Percentiles rank a stretch among this genome's conserved stretches.
Evolutionary conservation across 805 yeast species (phyloP).

Genomic region (Kodamaea leandrae): DNA sequence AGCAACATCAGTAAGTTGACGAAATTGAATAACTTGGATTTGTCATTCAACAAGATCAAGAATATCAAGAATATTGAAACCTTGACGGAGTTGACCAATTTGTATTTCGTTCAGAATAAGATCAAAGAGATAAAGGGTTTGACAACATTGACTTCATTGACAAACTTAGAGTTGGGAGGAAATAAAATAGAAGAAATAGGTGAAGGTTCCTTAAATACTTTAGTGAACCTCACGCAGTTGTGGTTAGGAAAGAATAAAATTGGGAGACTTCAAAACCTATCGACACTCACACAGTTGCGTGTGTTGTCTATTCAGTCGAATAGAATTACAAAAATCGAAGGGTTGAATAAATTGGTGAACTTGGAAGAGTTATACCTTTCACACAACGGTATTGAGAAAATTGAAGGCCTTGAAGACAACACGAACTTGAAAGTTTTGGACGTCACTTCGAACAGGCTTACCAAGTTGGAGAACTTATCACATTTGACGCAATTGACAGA

Average conservation of each 20-base stretch:
- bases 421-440: conserved; percentile 70
- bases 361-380: conserved; percentile 86
- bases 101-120: conserved; percentile 87
- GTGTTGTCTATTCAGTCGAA: conserved; percentile 89
- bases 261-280: conserved; percentile 58
- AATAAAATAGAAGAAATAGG: conserved; percentile 61
- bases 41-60: conserved; percentile 86
- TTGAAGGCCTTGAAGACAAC: conserved; percentile 78
- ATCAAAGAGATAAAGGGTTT: conserved; percentile 70
- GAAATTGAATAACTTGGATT: conserved; percentile 62
- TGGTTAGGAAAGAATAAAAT: conserved; percentile 94
- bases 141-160: conserved; percentile 52
- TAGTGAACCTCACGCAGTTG: conserved; percentile 63
- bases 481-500: conserved; percentile 78
- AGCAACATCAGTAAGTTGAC: conserved; percentile 60
- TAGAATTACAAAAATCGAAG: conserved; percentile 72
- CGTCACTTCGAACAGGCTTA: conserved; percentile 70
- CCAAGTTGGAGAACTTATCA: conserved; percentile 57
- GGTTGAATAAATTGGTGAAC: conserved; percentile 65
- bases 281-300: conserved; percentile 56
- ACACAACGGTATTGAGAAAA: conserved; percentile 70
- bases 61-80: conserved; percentile 76
- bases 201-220: conserved; percentile 49
- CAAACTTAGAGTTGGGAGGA: conserved; percentile 86
- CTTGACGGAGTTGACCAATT: conserved; percentile 57